These are phyloP conservation scores for Quercus parvula DNA, from an alignment of 306 rosid species.

Conservation along the genomic window DNA sequence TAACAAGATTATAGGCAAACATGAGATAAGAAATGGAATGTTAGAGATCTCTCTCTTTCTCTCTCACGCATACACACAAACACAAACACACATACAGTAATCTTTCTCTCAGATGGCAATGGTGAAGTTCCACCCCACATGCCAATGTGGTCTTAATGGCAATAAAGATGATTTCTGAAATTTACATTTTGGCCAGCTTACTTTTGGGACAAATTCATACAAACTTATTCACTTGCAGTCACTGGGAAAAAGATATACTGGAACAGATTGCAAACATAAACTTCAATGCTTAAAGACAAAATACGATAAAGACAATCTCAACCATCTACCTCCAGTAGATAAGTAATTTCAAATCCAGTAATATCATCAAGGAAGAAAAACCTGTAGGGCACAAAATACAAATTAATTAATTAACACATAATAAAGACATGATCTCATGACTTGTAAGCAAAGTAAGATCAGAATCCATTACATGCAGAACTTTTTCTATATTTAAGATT, in stretches of 20 bases:
- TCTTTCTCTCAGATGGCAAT: too few relatives aligned
- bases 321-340: slow-evolving; percentile 61
- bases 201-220: not conserved
- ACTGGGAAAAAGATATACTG: not conserved
- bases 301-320: not conserved
- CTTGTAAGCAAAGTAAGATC: not conserved
- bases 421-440: not conserved
- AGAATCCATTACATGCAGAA: not conserved
- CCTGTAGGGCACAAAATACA: slow-evolving; percentile 36
- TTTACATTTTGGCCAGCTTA: not conserved
- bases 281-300: slow-evolving; percentile 9
- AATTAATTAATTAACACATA: not conserved
- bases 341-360: slow-evolving; percentile 85
- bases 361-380: slow-evolving; percentile 93
- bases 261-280: not conserved
- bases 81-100: too few relatives aligned
- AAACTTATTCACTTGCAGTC: not conserved
- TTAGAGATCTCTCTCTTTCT: too few relatives aligned
- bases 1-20: too few relatives aligned
- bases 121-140: too few relatives aligned
- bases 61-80: too few relatives aligned
- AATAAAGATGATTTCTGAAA: not conserved
- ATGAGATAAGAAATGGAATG: too few relatives aligned
- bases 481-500: not conserved
- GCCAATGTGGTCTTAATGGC: not conserved